Evolutionary conservation across 352 stramenopile species (phyloP).

Genomic region (Phytophthora gonapodyides): DNA sequence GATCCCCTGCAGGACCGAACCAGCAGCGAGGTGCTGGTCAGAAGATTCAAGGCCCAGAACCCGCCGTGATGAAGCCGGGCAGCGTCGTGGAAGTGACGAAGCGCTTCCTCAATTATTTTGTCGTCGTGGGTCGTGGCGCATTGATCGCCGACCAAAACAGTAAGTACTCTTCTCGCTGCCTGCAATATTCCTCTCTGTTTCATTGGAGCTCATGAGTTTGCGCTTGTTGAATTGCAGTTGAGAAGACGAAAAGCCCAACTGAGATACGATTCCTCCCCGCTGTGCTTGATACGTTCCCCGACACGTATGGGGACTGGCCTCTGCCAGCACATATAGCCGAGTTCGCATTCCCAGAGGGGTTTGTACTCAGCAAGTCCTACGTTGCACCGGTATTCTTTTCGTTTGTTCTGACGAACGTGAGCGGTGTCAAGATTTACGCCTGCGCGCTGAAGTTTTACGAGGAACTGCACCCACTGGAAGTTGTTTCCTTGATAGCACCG

Average conservation of each 20-base stretch:
- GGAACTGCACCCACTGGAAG: constrained; percentile 77
- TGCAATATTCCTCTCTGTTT: background rate
- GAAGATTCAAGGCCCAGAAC: constrained; percentile 35
- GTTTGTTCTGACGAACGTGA: constrained; percentile 86
- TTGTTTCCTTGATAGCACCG: constrained; percentile 69
- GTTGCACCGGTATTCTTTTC: constrained; percentile 72
- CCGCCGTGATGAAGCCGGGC: constrained; percentile 44
- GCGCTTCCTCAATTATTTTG: constrained; percentile 85
- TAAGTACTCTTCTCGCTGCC: constrained; percentile 34
- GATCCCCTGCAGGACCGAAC: constrained; percentile 32
- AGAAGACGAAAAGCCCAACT: constrained; percentile 71
- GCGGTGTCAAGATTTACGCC: constrained; percentile 79
- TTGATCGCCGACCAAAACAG: constrained; percentile 66
- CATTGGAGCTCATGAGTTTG: constrained; percentile 8
- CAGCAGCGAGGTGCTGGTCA: constrained; percentile 42
- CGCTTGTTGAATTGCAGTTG: constrained; percentile 40
- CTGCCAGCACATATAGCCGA: constrained; percentile 70
- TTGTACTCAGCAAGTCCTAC: constrained; percentile 63
- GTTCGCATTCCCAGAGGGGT: constrained; percentile 84
- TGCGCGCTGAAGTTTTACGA: constrained; percentile 85
- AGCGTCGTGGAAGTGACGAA: constrained; percentile 78
- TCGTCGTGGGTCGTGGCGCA: constrained; percentile 67
- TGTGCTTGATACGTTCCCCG: constrained; percentile 70
- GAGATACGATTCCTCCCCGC: constrained; percentile 73
- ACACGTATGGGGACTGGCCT: constrained; percentile 59